Evolutionary conservation across 306 rosid genomes (phyloP).

Genomic region (Sindora glabra): DNA sequence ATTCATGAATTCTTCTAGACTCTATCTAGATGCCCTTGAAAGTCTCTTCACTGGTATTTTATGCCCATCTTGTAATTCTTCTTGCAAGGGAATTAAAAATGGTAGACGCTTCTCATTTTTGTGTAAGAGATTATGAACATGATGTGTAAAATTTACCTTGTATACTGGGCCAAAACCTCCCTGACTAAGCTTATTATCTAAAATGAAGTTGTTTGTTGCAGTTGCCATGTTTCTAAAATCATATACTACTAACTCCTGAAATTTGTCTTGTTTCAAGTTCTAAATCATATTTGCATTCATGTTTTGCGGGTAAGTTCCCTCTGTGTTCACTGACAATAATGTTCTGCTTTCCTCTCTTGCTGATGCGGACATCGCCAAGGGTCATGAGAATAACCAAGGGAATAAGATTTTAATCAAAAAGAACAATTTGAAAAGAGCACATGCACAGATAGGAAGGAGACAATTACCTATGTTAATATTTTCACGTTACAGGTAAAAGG

Average conservation of each 20-base stretch:
- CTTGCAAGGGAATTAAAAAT: background rate
- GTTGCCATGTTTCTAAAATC: constrained; percentile 1
- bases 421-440: too few relatives aligned
- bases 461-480: too few relatives aligned
- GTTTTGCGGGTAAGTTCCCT: background rate
- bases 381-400: too few relatives aligned
- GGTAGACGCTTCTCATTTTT: background rate
- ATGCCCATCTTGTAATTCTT: background rate
- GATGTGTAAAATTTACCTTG: background rate
- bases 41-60: constrained; percentile 27
- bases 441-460: too few relatives aligned
- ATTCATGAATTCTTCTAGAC: background rate
- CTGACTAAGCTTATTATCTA: constrained; percentile 17
- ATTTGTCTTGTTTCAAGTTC: background rate
- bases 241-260: constrained; percentile 17
- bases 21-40: constrained; percentile 13
- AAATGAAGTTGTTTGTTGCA: constrained; percentile 22
- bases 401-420: too few relatives aligned
- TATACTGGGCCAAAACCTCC: constrained; percentile 29
- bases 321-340: background rate
- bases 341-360: too few relatives aligned
- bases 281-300: constrained; percentile 4
- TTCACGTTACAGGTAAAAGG: too few relatives aligned
- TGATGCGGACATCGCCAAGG: too few relatives aligned
- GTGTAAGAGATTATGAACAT: too few relatives aligned